Evolutionary conservation across 257 asterid genomes (phyloP).

Genomic region (Buddleja alternifolia): DNA sequence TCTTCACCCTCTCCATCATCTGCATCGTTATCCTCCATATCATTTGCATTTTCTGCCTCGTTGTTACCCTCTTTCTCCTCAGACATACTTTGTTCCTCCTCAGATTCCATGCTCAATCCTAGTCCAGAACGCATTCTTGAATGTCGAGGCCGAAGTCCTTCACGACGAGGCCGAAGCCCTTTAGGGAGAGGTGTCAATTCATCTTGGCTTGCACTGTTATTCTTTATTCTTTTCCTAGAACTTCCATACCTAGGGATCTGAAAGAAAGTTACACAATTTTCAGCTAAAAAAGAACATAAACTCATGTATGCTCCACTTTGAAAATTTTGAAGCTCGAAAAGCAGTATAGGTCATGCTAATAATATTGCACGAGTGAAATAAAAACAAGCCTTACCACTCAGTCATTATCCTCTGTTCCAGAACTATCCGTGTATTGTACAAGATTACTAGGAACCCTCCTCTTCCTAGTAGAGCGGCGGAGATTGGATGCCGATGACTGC

Average conservation of each 20-base stretch:
- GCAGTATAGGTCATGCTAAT: conserved; percentile 24
- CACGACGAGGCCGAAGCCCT: conserved; percentile 91
- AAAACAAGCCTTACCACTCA: conserved; percentile 65
- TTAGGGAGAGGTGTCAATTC: conserved; percentile 78
- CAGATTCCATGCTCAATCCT: conserved; percentile 57
- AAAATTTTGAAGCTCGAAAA: conserved; percentile 25
- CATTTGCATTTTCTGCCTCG: conserved; percentile 69
- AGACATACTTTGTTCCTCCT: conserved; percentile 74
- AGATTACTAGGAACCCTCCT: conserved; percentile 72
- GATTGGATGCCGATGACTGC: conserved; percentile 76
- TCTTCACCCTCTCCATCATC: conserved; percentile 50
- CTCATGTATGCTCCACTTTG: background rate
- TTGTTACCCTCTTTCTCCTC: conserved; percentile 58
- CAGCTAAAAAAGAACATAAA: conserved; percentile 5
- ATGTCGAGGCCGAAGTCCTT: conserved; percentile 78
- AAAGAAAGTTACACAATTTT: conserved; percentile 29
- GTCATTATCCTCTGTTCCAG: conserved; percentile 95
- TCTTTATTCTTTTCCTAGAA: conserved; percentile 60
- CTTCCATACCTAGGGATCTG: conserved; percentile 77
- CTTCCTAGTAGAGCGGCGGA: conserved; percentile 95
- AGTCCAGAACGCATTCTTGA: conserved; percentile 61
- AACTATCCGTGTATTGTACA: conserved; percentile 71
- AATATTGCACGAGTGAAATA: conserved; percentile 1
- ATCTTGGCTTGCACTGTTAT: conserved; percentile 72
- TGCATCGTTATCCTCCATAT: conserved; percentile 58